These are phyloP conservation scores for Neurospora tetrasperma DNA, from an alignment of 495 filamentous ascomycete genomes.

Conservation along the genomic window DNA sequence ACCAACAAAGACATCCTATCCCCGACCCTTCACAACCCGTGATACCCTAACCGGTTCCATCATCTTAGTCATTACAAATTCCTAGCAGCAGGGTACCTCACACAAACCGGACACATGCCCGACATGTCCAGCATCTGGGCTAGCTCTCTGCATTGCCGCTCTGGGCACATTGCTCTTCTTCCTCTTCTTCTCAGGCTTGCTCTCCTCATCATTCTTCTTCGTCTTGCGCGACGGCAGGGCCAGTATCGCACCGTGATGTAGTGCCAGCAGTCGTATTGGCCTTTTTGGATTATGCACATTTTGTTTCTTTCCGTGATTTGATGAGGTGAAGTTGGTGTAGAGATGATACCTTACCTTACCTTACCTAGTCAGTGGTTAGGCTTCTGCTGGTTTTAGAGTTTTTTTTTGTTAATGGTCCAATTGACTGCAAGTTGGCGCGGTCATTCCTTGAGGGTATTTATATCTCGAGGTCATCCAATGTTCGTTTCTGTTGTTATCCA, in stretches of 20 bases:
- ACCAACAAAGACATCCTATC: no score
- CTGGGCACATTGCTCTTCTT: background rate
- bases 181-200: background rate
- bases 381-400: background rate
- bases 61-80: background rate
- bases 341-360: no score
- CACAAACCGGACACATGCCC: background rate
- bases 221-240: background rate
- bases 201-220: background rate
- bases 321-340: background rate
- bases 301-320: background rate
- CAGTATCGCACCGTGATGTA: background rate
- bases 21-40: background rate
- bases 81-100: background rate
- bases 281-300: background rate
- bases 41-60: no score
- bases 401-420: background rate
- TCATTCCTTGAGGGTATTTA: background rate
- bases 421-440: background rate
- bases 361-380: background rate
- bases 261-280: background rate
- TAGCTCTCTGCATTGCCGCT: background rate
- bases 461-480: background rate
- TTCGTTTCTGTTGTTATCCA: background rate
- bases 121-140: background rate